Evolutionary conservation across 1,284 basidiomycete species (phyloP).

Genomic region (Coriolopsis trogii): DNA sequence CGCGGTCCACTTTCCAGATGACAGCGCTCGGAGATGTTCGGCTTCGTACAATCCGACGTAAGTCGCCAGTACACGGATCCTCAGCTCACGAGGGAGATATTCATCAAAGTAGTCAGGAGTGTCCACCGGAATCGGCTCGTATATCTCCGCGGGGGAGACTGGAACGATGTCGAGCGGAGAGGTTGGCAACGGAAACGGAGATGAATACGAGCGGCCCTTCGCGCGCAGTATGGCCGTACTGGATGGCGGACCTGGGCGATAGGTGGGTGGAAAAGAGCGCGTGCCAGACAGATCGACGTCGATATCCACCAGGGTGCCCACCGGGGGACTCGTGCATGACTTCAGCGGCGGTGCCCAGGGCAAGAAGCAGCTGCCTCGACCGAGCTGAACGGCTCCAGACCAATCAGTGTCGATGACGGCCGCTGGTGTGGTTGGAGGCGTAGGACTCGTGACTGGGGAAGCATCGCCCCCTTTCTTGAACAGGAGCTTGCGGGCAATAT

Average conservation of each 20-base stretch:
- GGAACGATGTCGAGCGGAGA: slow-evolving; percentile 56
- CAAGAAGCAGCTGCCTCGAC: slow-evolving; percentile 41
- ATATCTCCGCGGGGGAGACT: slow-evolving; percentile 46
- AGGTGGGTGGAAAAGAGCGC: slow-evolving; percentile 25
- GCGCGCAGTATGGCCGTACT: slow-evolving; percentile 38
- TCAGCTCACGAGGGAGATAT: slow-evolving; percentile 74
- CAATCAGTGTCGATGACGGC: slow-evolving; percentile 24
- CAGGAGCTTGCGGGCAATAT: slow-evolving; percentile 57
- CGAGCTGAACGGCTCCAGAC: slow-evolving; percentile 24
- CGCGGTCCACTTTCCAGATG: slow-evolving; percentile 56
- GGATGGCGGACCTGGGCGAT: slow-evolving; percentile 22
- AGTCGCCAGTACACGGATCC: slow-evolving; percentile 61
- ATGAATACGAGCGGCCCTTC: slow-evolving; percentile 66
- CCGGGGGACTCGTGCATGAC: slow-evolving; percentile 30
- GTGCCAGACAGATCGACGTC: slow-evolving; percentile 28
- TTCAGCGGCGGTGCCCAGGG: slow-evolving; percentile 47
- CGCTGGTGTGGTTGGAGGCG: slow-evolving; percentile 7
- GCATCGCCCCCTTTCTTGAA: slow-evolving; percentile 42
- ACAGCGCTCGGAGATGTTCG: slow-evolving; percentile 48
- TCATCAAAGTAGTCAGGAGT: slow-evolving; percentile 63
- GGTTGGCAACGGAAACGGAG: slow-evolving; percentile 57
- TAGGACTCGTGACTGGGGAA: slow-evolving; percentile 11
- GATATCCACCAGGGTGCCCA: slow-evolving; percentile 35
- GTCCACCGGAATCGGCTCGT: slow-evolving; percentile 49
- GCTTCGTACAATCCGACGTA: slow-evolving; percentile 57